Percentiles rank a stretch among this genome's conserved stretches.
Conservation (phyloP, 306 rosid genomes). For the Vigna trinervia region DNA sequence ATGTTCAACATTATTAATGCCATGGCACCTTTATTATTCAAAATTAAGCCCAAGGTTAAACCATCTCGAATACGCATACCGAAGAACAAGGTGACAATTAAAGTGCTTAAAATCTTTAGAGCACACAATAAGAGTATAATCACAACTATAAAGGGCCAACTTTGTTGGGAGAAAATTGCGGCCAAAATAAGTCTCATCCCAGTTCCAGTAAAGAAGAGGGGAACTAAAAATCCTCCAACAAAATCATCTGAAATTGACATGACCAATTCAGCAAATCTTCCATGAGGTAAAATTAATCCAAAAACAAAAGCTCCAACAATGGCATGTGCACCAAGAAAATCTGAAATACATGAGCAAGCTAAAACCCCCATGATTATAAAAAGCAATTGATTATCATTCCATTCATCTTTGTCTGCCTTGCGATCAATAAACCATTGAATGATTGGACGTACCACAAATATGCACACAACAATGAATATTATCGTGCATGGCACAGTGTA, state of each 20-base stretch:
- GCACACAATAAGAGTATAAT: constrained; percentile 34
- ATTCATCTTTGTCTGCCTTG: constrained; percentile 32
- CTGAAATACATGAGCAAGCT: constrained; percentile 34
- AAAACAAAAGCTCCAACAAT: constrained; percentile 58
- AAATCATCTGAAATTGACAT: constrained; percentile 45
- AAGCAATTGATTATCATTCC: constrained; percentile 36
- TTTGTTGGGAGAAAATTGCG: neutral
- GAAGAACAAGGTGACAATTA: constrained; percentile 33
- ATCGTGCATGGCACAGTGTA: constrained; percentile 17
- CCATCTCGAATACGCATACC: constrained; percentile 38
- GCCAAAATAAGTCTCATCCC: constrained; percentile 24
- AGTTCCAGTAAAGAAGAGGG: constrained; percentile 37
- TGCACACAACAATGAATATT: neutral
- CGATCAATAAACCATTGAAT: constrained; percentile 7
- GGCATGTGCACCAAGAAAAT: constrained; percentile 49
- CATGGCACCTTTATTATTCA: constrained; percentile 55
- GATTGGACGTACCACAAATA: constrained; percentile 45
- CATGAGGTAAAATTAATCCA: constrained; percentile 59
- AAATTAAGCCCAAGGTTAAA: constrained; percentile 51
- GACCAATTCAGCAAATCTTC: constrained; percentile 39
- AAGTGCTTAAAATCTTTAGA: constrained; percentile 49
- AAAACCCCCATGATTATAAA: constrained; percentile 48
- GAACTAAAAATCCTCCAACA: constrained; percentile 38
- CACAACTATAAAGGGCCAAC: neutral
- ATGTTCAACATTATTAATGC: constrained; percentile 47